Evolutionary conservation across 202 grass and related monocot genomes (phyloP).

Genomic region (Digitaria exilis): DNA sequence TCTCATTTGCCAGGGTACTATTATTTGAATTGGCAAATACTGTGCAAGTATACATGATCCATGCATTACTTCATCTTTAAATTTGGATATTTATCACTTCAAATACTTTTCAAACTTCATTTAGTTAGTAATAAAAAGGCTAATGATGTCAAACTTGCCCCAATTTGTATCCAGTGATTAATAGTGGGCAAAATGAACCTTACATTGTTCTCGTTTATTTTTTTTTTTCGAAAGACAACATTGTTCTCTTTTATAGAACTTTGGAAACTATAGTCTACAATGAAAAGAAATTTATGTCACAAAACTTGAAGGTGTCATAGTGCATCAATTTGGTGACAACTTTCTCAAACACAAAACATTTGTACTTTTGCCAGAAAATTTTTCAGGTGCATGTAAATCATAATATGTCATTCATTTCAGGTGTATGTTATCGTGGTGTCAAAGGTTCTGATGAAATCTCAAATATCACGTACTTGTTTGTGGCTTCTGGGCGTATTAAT

Average conservation of each 20-base stretch:
- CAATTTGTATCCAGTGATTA: slow-evolving; percentile 13
- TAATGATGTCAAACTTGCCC: not conserved
- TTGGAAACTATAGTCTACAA: not conserved
- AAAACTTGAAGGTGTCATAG: not conserved
- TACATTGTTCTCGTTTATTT: not conserved
- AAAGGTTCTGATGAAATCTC: not conserved
- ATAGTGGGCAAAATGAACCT: not conserved
- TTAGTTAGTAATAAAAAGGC: slow-evolving; percentile 17
- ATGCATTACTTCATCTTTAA: slow-evolving; percentile 10
- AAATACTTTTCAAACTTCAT: not conserved
- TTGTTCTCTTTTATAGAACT: not conserved
- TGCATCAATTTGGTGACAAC: not conserved
- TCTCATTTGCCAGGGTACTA: not conserved
- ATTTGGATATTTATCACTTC: slow-evolving; percentile 28
- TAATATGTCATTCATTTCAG: not conserved
- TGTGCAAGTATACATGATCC: not conserved
- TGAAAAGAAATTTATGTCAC: not conserved
- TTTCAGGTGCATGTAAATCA: not conserved
- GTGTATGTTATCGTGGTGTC: not conserved
- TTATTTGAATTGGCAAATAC: not conserved
- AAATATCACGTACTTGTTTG: not conserved
- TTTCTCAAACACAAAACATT: not conserved
- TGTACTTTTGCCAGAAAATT: not conserved
- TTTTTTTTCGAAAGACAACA: no score
- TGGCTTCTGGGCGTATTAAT: not conserved